Evolutionary conservation across 352 stramenopile genomes (phyloP).

Genomic region (Globisporangium abappressorium): DNA sequence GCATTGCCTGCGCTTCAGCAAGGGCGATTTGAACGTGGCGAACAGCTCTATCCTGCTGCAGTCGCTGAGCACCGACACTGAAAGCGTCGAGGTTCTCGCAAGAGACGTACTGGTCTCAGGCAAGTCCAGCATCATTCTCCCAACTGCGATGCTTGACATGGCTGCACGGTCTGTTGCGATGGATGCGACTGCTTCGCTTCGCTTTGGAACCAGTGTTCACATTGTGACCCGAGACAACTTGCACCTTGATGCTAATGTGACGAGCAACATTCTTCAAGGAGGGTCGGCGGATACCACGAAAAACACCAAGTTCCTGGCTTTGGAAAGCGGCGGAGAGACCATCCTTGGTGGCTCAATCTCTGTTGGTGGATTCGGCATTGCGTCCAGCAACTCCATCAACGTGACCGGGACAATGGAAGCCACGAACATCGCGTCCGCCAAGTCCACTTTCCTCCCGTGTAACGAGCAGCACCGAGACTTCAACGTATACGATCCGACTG

Average conservation of each 20-base stretch:
- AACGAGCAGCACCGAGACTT: conserved; percentile 36
- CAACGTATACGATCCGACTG: conserved; percentile 11
- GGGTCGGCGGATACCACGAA: conserved; percentile 11
- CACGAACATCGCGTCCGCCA: conserved; percentile 34
- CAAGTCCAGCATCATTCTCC: conserved; percentile 40
- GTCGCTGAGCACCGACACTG: conserved; percentile 5
- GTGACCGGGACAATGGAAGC: conserved; percentile 46
- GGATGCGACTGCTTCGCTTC: conserved; percentile 42
- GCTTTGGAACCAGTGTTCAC: conserved; percentile 39
- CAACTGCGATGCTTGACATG: conserved; percentile 31
- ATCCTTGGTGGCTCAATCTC: conserved; percentile 44
- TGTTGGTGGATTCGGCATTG: conserved; percentile 49
- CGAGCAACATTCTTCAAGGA: conserved; percentile 21
- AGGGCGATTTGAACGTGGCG: conserved; percentile 37
- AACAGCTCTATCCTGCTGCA: conserved; percentile 58
- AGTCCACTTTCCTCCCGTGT: conserved; percentile 47
- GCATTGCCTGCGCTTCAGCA: conserved; percentile 26
- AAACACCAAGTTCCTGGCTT: conserved; percentile 33
- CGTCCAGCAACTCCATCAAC: conserved; percentile 48
- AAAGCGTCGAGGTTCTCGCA: conserved; percentile 22
- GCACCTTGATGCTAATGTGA: conserved; percentile 51
- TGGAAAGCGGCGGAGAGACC: conserved; percentile 55
- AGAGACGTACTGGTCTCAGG: conserved; percentile 42
- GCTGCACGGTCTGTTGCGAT: conserved; percentile 45
- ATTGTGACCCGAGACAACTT: conserved; percentile 44